phyloP scores from a whole-genome alignment of 2,329 filamentous ascomycete species.

The Fusarium sarcochroum region DNA sequence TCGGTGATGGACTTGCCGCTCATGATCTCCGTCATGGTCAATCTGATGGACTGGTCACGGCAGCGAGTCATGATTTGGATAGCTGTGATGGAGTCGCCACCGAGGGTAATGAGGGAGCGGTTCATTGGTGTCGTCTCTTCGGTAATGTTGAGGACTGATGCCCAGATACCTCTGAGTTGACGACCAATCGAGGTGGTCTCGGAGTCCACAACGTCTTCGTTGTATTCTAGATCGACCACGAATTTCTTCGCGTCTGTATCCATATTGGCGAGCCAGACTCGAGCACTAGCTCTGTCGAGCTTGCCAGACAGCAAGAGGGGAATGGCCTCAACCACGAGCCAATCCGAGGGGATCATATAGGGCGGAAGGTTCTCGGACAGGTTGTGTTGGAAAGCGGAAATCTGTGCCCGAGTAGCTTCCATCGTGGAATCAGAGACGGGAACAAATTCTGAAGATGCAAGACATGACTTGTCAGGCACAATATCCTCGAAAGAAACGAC shows the following conservation, averaged over 20 bases:
- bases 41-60: slow-evolving; percentile 47
- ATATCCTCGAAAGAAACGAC: slow-evolving; percentile 22
- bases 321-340: slow-evolving; percentile 29
- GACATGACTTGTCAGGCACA: not conserved
- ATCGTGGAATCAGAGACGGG: not conserved
- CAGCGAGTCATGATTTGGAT: slow-evolving; percentile 60
- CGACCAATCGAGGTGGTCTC: not conserved
- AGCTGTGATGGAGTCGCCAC: slow-evolving; percentile 61
- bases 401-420: not conserved
- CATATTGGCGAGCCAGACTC: slow-evolving; percentile 60
- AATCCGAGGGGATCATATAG: slow-evolving; percentile 37
- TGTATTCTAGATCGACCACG: slow-evolving; percentile 54
- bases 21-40: slow-evolving; percentile 54
- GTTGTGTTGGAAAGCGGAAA: slow-evolving; percentile 6
- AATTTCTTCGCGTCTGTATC: slow-evolving; percentile 56
- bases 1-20: slow-evolving; percentile 49
- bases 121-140: slow-evolving; percentile 48
- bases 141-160: slow-evolving; percentile 56
- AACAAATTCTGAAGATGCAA: not conserved
- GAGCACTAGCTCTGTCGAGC: slow-evolving; percentile 50
- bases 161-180: slow-evolving; percentile 54
- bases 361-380: slow-evolving; percentile 28
- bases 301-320: slow-evolving; percentile 36
- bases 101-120: slow-evolving; percentile 56
- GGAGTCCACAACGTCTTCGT: slow-evolving; percentile 2